Base-by-base conservation (phyloP, 2,329 filamentous ascomycete species). In the Zasmidium angulare region DNA sequence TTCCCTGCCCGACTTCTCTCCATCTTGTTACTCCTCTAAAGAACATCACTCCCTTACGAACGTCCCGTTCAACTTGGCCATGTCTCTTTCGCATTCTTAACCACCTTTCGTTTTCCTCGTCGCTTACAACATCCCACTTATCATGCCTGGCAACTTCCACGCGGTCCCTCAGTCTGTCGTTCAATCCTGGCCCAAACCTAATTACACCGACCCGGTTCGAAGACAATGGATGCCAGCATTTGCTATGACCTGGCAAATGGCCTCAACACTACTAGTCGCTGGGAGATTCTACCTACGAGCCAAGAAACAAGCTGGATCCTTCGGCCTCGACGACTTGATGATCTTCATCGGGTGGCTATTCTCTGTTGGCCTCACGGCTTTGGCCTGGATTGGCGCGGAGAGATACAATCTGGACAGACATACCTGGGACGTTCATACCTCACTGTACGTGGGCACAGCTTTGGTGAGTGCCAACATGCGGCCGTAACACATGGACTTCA, bases 201-300 rank as follows among this genome's bases (percentile, higher is more conserved):
- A 59, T 20, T 60, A 56, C 17, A 29, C 26, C 21, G 53, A 68
- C 21, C 65, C 66, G 14, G 58, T 60, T 21, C 55, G 55, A 17
- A 56, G 65, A 50, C 47, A 51, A n/a, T 67, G 66, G 66, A 63
- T 68, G 58, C 66, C 66, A 9, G 65, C 60, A 12, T 68, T 69
- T 23, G 54, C 63, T 1, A 9, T 66, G 50, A 56, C 55, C 11
- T 66, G 65, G 66, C 65, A 65, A 48, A 46, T 58, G 14, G 57
- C 55, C 21, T 52, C 58, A 3, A 66, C 65, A 9, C 49, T 68
- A 3, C 48, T 68, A 26, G 56, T 67, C n/a, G 55, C 55, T 23
- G 63, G 55, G 9, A 58, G 66, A 19, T 66, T 67, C 21, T 67
- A 66, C 46, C 53, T 68, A 9, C 55, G 66, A 23, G 53, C 59